Base-by-base conservation (phyloP, 176 grass and related monocot genomes). In the Microstegium vimineum region DNA sequence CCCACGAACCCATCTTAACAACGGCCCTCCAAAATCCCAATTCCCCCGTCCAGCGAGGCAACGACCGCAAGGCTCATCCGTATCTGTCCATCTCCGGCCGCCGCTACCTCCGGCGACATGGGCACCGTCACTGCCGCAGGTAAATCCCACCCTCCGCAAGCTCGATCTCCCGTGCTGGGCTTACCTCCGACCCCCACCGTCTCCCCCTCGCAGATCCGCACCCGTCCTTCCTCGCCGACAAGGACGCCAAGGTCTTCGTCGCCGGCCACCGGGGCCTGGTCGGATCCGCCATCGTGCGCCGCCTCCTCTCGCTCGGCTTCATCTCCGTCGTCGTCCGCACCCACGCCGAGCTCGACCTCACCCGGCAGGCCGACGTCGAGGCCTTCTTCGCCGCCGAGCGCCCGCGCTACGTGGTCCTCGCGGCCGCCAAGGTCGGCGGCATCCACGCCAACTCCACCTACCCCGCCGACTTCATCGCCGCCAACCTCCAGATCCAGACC, bases 401-500 rank as follows among this genome's bases (percentile, higher is more conserved):
- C 25, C 93, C 90, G 26, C 90, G 85, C 59, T 95, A 93, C 71
- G 90, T 95, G 14, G 71, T 92, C 25, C 85, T 93, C 17, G 93
- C 90, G 4, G 93, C 90, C 36, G 93, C 93, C n/a, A 95, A 95
- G 88, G 90, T 95, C 23, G 90, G 93, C 20, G 93, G 93, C 82
- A 95, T 95, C 83, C 87, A 86, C 71, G 90, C 93, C 52, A 95
- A 95, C 88, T 90, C 90, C 71, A 84, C 93, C 80, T 93, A 84
- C 81, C 90, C 90, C 5, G 88, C 88, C 5, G 88, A 93, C 59
- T 95, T 95, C 86, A 92, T 95, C 85, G 86, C 80, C 42, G 90
- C 82, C 61, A 95, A 95, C 88, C 90, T 95, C 83, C 93, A 90
- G 83, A 95, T 95, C 90, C 93, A 95, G 93, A 92, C 83, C 76